Base-by-base conservation (phyloP, 768 basidiomycete genomes). In the Exidia glandulosa region DNA sequence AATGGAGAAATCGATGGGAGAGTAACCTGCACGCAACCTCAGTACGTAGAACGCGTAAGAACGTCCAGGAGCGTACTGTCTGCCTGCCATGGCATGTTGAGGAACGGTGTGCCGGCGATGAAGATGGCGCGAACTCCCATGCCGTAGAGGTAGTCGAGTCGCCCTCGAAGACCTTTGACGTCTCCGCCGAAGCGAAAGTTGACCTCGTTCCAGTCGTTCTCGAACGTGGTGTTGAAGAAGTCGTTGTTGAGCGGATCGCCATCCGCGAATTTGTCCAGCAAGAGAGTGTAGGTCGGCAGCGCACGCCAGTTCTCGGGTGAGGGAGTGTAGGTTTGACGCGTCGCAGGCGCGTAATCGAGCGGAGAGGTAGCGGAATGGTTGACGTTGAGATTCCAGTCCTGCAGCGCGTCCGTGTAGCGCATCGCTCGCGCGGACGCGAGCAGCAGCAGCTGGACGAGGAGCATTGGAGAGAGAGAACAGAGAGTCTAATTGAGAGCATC, bases 61-160 rank as follows among this genome's bases (percentile, higher is more conserved):
- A 54, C 31, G 59, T 60, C 63, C 5, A 30, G 57, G 31, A 37
- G 81, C 91, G 69, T 58, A 94, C 93, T 92, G 80, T 95, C 93
- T 3, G 91, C 88, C 69, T 94, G 87, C 93, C 93, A 95, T n/a
- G 91, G 73, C 93, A 94, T 94, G 79, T 95, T 95, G 62, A 96
- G 62, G 72, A 92, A 96, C 57, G 86, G 84, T 1, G 94, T 96
- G 57, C 94, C 94, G 27, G 94, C 91, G 70, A 95, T 88, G 75
- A 91, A 96, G 66, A 96, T 84, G 57, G 84, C 79, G 65, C 77
- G 77, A 62, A 92, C 73, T 63, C 94, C 94, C 90, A 94, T 94
- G 63, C 89, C 90, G 50, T 90, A 77, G 19, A 96, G 76, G 70
- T 96, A 96, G 72, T 96, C 94, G 62, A 96, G 76, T 60, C 80